Evolutionary conservation across 495 filamentous ascomycete genomes (phyloP), one percentile per base, ranked within the genome.

Genomic region (Tetracladium marchalianum): DNA sequence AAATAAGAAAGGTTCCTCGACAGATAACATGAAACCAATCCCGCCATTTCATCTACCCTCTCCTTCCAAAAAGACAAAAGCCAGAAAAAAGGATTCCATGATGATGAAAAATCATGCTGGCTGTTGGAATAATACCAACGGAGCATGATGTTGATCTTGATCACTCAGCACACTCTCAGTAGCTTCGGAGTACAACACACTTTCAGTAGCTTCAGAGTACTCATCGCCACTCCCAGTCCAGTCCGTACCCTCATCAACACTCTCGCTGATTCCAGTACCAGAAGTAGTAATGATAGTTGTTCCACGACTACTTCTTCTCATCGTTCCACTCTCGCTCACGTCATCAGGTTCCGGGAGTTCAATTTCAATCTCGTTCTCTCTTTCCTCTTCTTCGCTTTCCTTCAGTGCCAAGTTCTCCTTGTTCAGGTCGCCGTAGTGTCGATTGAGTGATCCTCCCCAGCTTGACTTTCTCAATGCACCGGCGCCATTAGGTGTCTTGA

Each of bases 401-500:
- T 66, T 60, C 12, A 71, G 51, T 19, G 67, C 58, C 16, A 69
- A 52, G 41, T 73, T 72, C 52, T 73, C 68, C 50, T 62, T 66
- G 18, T 66, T 61, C 2, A 72, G 45, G 16, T 74, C 72, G 4
- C 67, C 74, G 50, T 73, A 72, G 15, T 63, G 64, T 40, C 42
- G 46, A 18, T 44, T 59, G 2, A 59, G 36, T 5, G 45, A 72
- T 11, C 71, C 74, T 18, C 69, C 75, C 90, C 88, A 93, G 39
- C 82, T 85, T 11, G 72, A 63, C 65, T 95, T 95, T 44, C 87
- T 75, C 16, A 72, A 55, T 0, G 72, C 66, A 3, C 70, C 72
- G 36, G 78, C 70, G 16, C 78, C 85, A 54, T 80, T 83, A 51
- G 85, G 77, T 16, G 81, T 84, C 52, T 71, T 71, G 49, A 75